phyloP scores from a whole-genome alignment of 2,329 filamentous ascomycete species.

The Aciculosporium take region DNA sequence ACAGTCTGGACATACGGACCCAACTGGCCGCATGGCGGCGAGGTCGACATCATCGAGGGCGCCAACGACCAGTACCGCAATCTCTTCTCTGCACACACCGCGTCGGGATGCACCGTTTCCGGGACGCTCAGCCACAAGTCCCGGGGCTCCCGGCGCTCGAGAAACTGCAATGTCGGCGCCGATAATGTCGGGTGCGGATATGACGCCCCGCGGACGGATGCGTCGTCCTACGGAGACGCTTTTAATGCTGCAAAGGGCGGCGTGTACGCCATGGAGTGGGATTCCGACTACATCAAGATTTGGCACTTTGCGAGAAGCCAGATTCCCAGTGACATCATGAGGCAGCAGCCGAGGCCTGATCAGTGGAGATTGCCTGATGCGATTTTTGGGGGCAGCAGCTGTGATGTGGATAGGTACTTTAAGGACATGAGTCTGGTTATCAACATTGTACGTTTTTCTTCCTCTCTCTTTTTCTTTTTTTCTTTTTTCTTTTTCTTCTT shows the following conservation, averaged over 20 bases:
- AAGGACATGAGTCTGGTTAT: slow-evolving; percentile 56
- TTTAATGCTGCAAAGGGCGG: slow-evolving; percentile 57
- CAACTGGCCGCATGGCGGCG: slow-evolving; percentile 48
- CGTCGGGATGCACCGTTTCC: slow-evolving; percentile 17
- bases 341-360: slow-evolving; percentile 44
- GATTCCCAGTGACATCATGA: slow-evolving; percentile 51
- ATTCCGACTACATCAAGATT: slow-evolving; percentile 49
- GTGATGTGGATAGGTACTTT: slow-evolving; percentile 54
- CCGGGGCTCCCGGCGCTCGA: slow-evolving; percentile 15
- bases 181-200: slow-evolving; percentile 32
- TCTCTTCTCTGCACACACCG: slow-evolving; percentile 48
- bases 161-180: slow-evolving; percentile 23
- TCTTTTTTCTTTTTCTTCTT: not conserved
- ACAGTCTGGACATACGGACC: slow-evolving; percentile 38
- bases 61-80: slow-evolving; percentile 48
- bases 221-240: slow-evolving; percentile 40
- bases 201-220: slow-evolving; percentile 24
- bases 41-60: slow-evolving; percentile 59
- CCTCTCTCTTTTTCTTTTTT: no score
- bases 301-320: slow-evolving; percentile 60
- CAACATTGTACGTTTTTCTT: slow-evolving; percentile 37
- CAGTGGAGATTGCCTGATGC: slow-evolving; percentile 57
- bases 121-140: slow-evolving; percentile 10
- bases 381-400: slow-evolving; percentile 48
- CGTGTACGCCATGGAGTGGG: slow-evolving; percentile 61